Base-by-base conservation (phyloP, 306 rosid genomes). In the Luffa aegyptiaca region DNA sequence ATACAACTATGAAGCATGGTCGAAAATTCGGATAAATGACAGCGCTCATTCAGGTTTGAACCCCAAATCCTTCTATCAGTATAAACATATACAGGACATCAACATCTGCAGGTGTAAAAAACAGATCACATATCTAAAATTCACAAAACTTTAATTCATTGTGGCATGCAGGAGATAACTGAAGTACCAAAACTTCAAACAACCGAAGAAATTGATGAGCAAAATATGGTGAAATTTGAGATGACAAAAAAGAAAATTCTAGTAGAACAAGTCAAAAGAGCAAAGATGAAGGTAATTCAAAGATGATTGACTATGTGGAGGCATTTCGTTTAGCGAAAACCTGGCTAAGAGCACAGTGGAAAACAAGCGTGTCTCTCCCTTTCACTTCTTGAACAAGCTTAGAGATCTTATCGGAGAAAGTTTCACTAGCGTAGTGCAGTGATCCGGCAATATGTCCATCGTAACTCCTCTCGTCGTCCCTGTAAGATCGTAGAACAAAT, bases 301-400 rank as follows among this genome's bases (percentile, higher is more conserved):
- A 42, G 35, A 69, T 2, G 31, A 69, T 69, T 1, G 17, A 69
- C 18, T 10, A 11, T 4, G 17, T 42, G 16, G 42, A 68, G 5
- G 73, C 9, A 68, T 18, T 14, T 16, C 11, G n/a, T 37, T 37
- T 39, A 65, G 55, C 17, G 10, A n/a, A 7, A 48, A 72, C 77
- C 77, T 72, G 77, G 77, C 77, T 72, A 31, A 72, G 77, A 72
- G 77, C 96, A 81, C 97, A 94, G 87, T 89, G 96, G 75, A 92
- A 94, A 57, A 94, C 97, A 20, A 92, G 88, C 78, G 97, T 94
- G 75, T 94, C 97, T 84, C 91, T 92, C 71, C 89, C 97, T 57
- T 88, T 82, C 77, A 91, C 92, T 42, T 78, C 81, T 79, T 35
- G 75, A 49, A 79, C 65, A 42, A 79, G 81, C 71, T 64, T 79